Evolutionary conservation across 805 yeast species (phyloP).

Genomic region (Lipomyces sp.): DNA sequence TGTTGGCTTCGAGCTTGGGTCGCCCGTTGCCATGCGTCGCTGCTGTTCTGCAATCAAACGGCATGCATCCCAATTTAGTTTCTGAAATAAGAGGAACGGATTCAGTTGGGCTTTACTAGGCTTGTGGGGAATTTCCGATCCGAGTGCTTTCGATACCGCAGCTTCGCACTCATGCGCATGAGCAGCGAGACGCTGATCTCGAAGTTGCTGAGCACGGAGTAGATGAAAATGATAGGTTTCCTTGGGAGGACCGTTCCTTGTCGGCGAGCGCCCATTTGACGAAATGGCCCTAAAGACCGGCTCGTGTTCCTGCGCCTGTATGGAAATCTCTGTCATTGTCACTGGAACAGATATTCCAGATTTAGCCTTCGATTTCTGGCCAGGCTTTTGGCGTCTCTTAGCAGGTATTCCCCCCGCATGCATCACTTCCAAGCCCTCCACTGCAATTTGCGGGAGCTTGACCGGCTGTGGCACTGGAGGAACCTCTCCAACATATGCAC

Average conservation of each 20-base stretch:
- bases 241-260: background rate
- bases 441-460: constrained; percentile 22
- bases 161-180: constrained; percentile 20
- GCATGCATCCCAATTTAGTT: constrained; percentile 50
- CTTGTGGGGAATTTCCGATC: constrained; percentile 45
- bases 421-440: background rate
- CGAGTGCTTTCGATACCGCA: constrained; percentile 42
- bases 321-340: background rate
- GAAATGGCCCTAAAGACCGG: background rate
- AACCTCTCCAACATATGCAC: constrained; percentile 29
- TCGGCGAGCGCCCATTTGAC: background rate
- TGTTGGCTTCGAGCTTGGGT: constrained; percentile 44
- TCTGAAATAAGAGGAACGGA: constrained; percentile 50
- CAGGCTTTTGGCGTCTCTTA: constrained; percentile 1
- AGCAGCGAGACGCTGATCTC: constrained; percentile 21
- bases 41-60: constrained; percentile 46
- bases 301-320: background rate
- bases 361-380: constrained; percentile 1
- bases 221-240: constrained; percentile 9
- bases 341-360: background rate
- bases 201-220: constrained; percentile 19
- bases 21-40: constrained; percentile 43
- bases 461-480: constrained; percentile 31
- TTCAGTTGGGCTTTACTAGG: constrained; percentile 50
- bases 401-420: background rate